Base-by-base conservation (phyloP, 2,329 filamentous ascomycete species). In the Venturia nashicola region DNA sequence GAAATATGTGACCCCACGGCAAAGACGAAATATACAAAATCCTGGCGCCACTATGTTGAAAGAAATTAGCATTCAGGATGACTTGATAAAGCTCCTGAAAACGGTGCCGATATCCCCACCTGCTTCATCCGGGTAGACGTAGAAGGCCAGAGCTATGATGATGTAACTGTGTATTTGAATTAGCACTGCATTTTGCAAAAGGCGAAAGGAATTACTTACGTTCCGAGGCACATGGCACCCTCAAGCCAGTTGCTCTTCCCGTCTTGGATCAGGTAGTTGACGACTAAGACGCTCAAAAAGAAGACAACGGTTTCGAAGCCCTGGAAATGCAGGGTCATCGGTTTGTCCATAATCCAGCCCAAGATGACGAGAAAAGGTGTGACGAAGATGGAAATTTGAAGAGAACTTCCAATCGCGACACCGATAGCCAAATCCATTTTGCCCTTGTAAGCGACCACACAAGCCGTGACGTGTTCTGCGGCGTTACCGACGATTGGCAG, bases 161-260 rank as follows among this genome's bases (percentile, higher is more conserved):
- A 80, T 76, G 69, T 85, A 86, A 59, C 75, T 77, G 48, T 36
- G 48, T 36, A 12, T 9, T 36, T 4, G 32, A 8, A 14, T 57
- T 42, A 60, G 59, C 36, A 14, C 12, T 60, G 43, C 60, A 54
- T 68, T 12, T 65, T 65, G 66, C 65, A 46, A 14, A 32, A 2
- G 2, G 12, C 27, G 44, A 44, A 12, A 46, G 63, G 23, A 12
- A n/a, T 65, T 44, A 72, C 73, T 72, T 69, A 74, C 66, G 76
- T 78, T 68, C 78, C 79, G 48, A 81, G 69, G 67, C 78, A 81
- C 78, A 81, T 80, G 64, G 86, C 86, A 16, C 90, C 90, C 76
- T 95, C 90, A 14, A 95, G 83, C 70, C 94, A 95, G 72, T 95
- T 95, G 72, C 87, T 91, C 72, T 91, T 83, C 12, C 90, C 90